Evolutionary conservation across 23 red algal species (phyloP).

Genomic region (Gracilaria domingensis): DNA sequence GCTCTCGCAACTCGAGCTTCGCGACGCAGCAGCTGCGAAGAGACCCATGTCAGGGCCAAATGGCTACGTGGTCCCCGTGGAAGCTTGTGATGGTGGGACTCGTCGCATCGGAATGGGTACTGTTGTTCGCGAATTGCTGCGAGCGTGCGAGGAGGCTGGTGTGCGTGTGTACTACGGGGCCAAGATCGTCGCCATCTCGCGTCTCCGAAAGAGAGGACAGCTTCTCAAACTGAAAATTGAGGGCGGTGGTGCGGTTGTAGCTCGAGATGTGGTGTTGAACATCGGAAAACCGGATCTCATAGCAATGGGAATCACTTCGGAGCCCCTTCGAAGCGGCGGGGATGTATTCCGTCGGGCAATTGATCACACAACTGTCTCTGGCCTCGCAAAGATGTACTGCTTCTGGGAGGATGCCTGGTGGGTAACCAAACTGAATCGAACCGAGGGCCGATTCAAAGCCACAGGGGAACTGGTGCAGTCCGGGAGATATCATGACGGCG

Average conservation of each 20-base stretch:
- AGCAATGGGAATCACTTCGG: conserved; percentile 47
- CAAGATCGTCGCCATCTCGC: conserved; percentile 24
- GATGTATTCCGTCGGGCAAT: conserved; percentile 24
- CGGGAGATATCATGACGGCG: conserved; percentile 69
- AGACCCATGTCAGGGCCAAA: neutral
- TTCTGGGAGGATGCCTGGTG: conserved; percentile 77
- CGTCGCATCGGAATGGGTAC: conserved; percentile 51
- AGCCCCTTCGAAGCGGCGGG: conserved; percentile 46
- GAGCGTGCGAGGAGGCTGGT: conserved; percentile 8
- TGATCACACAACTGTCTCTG: neutral
- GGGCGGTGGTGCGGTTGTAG: conserved; percentile 8
- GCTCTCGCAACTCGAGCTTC: conserved; percentile 17
- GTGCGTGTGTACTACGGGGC: conserved; percentile 43
- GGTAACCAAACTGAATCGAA: conserved; percentile 52
- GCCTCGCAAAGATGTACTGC: conserved; percentile 61
- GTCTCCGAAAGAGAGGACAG: neutral
- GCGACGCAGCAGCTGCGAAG: conserved; percentile 11
- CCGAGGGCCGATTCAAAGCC: conserved; percentile 2
- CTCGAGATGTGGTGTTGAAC: conserved; percentile 41
- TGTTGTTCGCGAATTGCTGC: conserved; percentile 33
- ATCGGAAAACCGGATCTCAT: conserved; percentile 69
- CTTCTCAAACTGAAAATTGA: neutral
- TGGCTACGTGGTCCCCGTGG: conserved; percentile 43
- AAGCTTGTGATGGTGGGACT: neutral
- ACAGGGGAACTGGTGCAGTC: neutral